Conservation (phyloP, 2,329 filamentous ascomycete species). For the Aureobasidium sp. region DNA sequence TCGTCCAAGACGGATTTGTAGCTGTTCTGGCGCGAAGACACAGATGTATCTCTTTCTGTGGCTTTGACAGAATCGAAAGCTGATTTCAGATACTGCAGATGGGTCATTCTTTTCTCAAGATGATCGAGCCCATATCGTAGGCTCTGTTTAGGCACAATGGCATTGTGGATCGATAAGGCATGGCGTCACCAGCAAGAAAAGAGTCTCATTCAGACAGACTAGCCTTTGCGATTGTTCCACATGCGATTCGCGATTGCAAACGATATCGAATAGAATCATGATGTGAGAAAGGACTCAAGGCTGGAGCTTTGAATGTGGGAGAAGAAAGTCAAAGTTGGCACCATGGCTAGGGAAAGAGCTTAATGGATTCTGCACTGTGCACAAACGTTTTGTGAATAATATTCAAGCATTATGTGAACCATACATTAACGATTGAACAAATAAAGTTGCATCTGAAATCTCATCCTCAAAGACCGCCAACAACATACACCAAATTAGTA, state of each 20-base stretch:
- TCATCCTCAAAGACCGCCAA: neutral
- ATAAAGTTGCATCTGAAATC: neutral
- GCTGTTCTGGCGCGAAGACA: neutral
- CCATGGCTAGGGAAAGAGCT: neutral
- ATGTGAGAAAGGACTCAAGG: neutral
- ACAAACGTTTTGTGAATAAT: neutral
- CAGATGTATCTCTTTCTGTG: neutral
- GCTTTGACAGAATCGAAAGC: neutral
- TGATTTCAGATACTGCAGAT: neutral
- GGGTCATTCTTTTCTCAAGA: neutral
- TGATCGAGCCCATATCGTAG: neutral
- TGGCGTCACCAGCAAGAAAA: neutral
- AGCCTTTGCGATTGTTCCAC: neutral
- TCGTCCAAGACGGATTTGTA: neutral
- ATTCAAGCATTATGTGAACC: neutral
- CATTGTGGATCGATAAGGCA: neutral
- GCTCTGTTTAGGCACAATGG: neutral
- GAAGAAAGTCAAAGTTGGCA: conserved; percentile 4
- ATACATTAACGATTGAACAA: neutral
- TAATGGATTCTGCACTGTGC: neutral
- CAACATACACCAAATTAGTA: neutral
- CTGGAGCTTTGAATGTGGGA: neutral
- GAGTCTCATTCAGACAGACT: no score
- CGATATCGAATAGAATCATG: neutral
- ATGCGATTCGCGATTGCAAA: neutral